Conservation (phyloP, 75 land plant species). For the Pseudotsuga menziesii region DNA sequence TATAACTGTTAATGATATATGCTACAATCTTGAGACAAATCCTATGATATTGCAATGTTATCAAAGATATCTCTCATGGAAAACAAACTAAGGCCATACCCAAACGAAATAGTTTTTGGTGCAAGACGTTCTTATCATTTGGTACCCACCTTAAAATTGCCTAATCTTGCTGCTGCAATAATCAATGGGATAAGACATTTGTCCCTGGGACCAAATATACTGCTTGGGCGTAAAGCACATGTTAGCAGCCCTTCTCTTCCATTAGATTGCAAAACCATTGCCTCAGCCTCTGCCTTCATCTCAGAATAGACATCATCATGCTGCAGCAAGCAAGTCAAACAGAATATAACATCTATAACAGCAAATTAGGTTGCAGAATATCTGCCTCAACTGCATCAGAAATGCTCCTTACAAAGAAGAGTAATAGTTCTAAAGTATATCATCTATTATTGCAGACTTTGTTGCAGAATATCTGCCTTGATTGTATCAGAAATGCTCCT, state of each 20-base stretch:
- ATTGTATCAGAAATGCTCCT: too few species aligned
- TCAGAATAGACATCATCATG: constrained; percentile 88
- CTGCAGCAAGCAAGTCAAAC: constrained; percentile 29
- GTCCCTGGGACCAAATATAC: constrained; percentile 97
- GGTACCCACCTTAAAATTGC: constrained; percentile 67
- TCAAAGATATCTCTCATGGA: neutral
- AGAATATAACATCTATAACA: constrained; percentile 1
- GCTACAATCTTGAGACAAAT: neutral
- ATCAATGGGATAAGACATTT: constrained; percentile 74
- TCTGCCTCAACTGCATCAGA: neutral
- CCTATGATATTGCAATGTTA: neutral
- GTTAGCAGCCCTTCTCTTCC: constrained; percentile 80
- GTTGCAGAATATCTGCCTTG: too few species aligned
- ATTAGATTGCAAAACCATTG: constrained; percentile 73
- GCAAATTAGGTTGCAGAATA: neutral
- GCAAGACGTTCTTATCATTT: neutral
- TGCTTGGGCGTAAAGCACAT: constrained; percentile 90
- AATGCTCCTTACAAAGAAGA: neutral
- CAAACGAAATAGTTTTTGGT: neutral
- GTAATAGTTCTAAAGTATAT: too few species aligned
- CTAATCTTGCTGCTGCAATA: constrained; percentile 77
- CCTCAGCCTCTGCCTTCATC: constrained; percentile 94
- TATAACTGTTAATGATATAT: neutral
- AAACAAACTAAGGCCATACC: neutral
- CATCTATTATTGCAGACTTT: too few species aligned